Base-by-base conservation (phyloP, 306 rosid genomes). In the Pyrus betulifolia region DNA sequence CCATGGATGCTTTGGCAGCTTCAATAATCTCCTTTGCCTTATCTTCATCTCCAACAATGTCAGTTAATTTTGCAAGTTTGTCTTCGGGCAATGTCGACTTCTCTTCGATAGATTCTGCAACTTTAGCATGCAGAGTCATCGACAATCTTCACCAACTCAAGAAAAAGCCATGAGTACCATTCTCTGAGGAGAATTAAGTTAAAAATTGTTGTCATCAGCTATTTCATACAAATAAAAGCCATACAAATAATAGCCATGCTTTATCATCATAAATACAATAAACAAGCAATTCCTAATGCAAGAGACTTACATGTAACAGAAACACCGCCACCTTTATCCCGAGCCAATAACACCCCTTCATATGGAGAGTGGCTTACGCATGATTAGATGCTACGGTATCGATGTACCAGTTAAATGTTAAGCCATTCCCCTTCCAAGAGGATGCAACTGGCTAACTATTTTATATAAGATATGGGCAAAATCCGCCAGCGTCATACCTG, bases 1-100 rank as follows among this genome's bases (percentile, higher is more conserved):
- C 98, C 98, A 95, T 95, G 84, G 98, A 95, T 67, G 97, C 97
- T 82, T 95, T 95, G 83, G 97, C 97, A 70, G 98, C 98, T 87
- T 92, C 97, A 28, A 95, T 88, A 83, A 95, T 92, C 88, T 90
- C 97, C 82, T 88, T 95, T 12, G 97, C 98, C 78, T 90, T 95
- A 52, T 95, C 98, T 76, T 92, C 99, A 67, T 95, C 99, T 14
- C 99, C 99, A 28, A 95, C 78, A 46, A 90, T 65, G 2, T 95
- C 99, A 27, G 90, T 87, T 64, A 95, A 74, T 71, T 17, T 87
- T 27, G 90, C 80, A 65, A 92, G 82, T 11, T 83, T 78, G 61
- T 92, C 97, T 75, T 87, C 38, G 38, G 7, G 2, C 38, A 33
- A 33, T 1, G 80, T 89, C 22, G 96, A 52, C 55, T 92, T 95